phyloP scores from a whole-genome alignment of 495 filamentous ascomycete species.

The Aspergillus nidulans region DNA sequence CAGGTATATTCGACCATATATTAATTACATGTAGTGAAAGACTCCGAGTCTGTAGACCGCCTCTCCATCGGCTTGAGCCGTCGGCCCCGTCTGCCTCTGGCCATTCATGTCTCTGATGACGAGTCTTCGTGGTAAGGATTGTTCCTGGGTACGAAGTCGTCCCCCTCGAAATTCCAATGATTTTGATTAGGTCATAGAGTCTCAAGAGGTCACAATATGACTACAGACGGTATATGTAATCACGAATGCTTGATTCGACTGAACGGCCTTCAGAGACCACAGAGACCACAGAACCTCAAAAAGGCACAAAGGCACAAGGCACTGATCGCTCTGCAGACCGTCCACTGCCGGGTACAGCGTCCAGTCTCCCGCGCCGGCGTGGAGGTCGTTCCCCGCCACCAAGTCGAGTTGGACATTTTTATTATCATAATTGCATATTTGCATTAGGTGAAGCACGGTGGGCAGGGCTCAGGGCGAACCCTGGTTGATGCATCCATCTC shows the following conservation, averaged over 20 bases:
- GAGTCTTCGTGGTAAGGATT: not conserved
- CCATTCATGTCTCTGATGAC: not conserved
- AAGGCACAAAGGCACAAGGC: not conserved
- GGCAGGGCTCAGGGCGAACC: conserved; percentile 30
- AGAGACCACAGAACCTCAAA: no score
- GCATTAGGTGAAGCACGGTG: no score
- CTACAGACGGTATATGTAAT: not conserved
- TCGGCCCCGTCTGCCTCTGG: not conserved
- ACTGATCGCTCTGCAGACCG: not conserved
- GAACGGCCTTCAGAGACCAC: not conserved
- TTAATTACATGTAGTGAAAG: no score
- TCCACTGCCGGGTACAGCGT: no score
- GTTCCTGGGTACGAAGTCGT: no score
- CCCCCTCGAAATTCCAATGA: no score
- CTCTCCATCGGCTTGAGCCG: conserved; percentile 7
- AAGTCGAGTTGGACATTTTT: conserved; percentile 38
- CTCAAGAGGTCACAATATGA: not conserved
- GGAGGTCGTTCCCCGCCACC: conserved; percentile 12
- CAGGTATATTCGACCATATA: no score
- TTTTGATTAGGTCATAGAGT: not conserved
- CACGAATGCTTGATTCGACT: not conserved
- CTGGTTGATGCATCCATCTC: conserved; percentile 32
- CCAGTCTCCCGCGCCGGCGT: no score
- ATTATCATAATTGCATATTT: no score
- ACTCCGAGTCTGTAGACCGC: conserved; percentile 1